A percentile compares a stretch with the other conserved stretches of the same genome.
These are phyloP conservation scores for Medicago ruthenica DNA, from an alignment of 306 rosid species.

Conservation along the genomic window DNA sequence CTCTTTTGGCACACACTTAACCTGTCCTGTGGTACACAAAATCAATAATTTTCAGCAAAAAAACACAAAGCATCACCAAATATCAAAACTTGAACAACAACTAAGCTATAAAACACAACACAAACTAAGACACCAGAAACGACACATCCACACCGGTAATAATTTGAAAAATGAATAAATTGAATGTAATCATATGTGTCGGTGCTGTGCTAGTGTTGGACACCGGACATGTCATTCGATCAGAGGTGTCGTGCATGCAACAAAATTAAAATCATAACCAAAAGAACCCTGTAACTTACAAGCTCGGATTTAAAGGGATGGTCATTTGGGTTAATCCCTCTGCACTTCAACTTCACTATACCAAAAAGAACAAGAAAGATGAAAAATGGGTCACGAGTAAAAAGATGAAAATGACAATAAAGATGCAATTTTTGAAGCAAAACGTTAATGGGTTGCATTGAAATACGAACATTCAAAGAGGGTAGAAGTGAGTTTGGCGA, in stretches of 20 bases:
- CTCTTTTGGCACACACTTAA: slow-evolving; percentile 66
- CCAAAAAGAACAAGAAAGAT: neutral
- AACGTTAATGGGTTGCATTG: neutral
- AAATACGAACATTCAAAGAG: slow-evolving; percentile 60
- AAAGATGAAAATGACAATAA: neutral
- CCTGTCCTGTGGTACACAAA: slow-evolving; percentile 64
- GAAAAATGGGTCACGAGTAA: neutral
- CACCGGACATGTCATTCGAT: too few species aligned
- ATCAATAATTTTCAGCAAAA: slow-evolving; percentile 18
- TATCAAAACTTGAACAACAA: slow-evolving; percentile 26
- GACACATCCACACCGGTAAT: slow-evolving; percentile 2
- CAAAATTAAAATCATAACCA: neutral
- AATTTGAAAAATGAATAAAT: neutral
- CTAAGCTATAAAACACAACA: neutral
- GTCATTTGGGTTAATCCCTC: slow-evolving; percentile 72
- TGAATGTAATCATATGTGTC: neutral
- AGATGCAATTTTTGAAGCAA: neutral
- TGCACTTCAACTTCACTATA: slow-evolving; percentile 86
- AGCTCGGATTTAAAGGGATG: slow-evolving; percentile 80
- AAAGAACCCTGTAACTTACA: slow-evolving; percentile 52
- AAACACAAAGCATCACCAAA: slow-evolving; percentile 14
- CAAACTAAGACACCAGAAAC: too few species aligned
- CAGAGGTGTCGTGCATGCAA: slow-evolving; percentile 9
- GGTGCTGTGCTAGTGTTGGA: too few species aligned
- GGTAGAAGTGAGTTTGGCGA: slow-evolving; percentile 73